Evolutionary conservation across 176 grass and related monocot genomes (phyloP), one percentile per base, ranked within the genome.

Genomic region (Phoenix roebelenii): DNA sequence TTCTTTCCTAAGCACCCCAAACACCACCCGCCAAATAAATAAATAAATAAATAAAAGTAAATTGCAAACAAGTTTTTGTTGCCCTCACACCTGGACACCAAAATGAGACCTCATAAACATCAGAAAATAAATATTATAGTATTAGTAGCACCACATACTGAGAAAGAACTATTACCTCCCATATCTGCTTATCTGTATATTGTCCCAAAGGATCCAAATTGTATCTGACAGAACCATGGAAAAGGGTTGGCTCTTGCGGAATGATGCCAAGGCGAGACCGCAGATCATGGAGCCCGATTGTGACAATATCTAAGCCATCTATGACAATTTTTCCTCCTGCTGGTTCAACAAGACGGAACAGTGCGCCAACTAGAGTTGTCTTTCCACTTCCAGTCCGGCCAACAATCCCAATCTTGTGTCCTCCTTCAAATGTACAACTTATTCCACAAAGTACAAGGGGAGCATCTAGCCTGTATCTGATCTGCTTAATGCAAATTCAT

Each of bases 281-380:
- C 68, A 98, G 55, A 65, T 98, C 93, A 72, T 92, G 93, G 63
- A 98, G 65, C 9, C 93, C 93, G 59, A 98, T 68, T 25, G 26
- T 73, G 6, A 69, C 73, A 66, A 92, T 88, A 32, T 98, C 81
- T 76, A 85, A 0, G 18, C 59, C 57, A 50, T 98, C 87, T 22
- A 98, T 83, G 16, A 73, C 68, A 68, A 98, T 92, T 67, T 73
- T 78, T 25, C 93, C 93, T 79, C 73, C 84, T 77, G 76, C 49
- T 44, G 93, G 93, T 52, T 98, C 93, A 58, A 98, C 87, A n/a
- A 98, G 85, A 57, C 93, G 87, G 71, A 98, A 98, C 32, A 92
- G 54, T 24, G 84, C 87, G 56, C 87, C 69, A 48, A 98, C 88
- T 72, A 98, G 72, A 74, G 87, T 98, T 68, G 93, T 92, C 63